Conservation (phyloP, 140 eudicot genomes). For the Flaveria floridana region DNA sequence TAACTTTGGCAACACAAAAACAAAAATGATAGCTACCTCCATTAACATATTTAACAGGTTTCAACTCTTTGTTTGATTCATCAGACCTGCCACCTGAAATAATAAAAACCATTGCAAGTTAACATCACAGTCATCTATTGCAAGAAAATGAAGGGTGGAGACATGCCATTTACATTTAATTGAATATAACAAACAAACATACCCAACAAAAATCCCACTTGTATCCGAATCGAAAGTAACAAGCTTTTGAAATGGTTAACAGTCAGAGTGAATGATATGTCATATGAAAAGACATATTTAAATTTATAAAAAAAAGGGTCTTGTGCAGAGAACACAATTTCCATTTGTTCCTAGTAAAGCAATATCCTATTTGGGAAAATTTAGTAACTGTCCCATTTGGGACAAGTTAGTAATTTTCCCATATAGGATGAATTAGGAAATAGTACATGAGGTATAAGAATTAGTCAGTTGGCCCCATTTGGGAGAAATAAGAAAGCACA, state of each 20-base stretch:
- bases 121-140: conserved; percentile 12
- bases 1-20: background rate
- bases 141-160: conserved; percentile 10
- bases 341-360: background rate
- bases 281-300: background rate
- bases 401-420: background rate
- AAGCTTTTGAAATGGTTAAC: background rate
- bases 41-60: conserved; percentile 63
- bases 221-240: background rate
- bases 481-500: background rate
- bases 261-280: background rate
- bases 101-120: conserved; percentile 21
- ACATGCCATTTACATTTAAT: background rate
- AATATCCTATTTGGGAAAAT: background rate
- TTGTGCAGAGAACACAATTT: background rate
- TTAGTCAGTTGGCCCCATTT: background rate
- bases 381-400: background rate
- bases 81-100: conserved; percentile 53
- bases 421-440: background rate
- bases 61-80: conserved; percentile 43
- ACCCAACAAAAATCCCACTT: too few species aligned
- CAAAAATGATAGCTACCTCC: conserved; percentile 62
- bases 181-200: background rate
- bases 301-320: background rate
- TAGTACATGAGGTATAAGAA: background rate